Evolutionary conservation across 257 asterid species (phyloP).

Genomic region (Hygrophila difformis): DNA sequence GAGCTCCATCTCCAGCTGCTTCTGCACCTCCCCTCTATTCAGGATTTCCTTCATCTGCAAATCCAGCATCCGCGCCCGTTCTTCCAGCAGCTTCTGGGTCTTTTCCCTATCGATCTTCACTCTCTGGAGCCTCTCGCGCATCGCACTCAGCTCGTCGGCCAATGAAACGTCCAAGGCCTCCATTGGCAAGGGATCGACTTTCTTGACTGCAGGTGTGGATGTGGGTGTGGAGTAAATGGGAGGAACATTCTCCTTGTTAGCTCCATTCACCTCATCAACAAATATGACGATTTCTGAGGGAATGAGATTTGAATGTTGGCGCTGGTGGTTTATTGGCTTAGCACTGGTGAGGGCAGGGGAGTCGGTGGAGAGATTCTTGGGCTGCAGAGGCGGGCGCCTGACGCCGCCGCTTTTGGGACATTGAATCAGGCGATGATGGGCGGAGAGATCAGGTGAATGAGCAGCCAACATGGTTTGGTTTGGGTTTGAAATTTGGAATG

Average conservation of each 20-base stretch:
- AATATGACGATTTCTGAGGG: slow-evolving; percentile 10
- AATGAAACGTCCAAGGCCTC: slow-evolving; percentile 39
- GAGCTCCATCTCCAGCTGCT: slow-evolving; percentile 73
- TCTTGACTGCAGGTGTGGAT: background rate
- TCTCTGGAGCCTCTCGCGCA: slow-evolving; percentile 55
- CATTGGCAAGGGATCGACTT: background rate
- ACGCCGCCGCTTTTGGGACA: slow-evolving; percentile 17
- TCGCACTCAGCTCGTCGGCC: slow-evolving; percentile 68
- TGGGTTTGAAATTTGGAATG: background rate
- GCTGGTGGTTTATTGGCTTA: background rate
- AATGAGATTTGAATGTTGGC: background rate
- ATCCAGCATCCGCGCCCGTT: slow-evolving; percentile 41
- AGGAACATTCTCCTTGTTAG: slow-evolving; percentile 57
- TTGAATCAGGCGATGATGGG: slow-evolving; percentile 12
- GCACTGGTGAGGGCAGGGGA: slow-evolving; percentile 4
- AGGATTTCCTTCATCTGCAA: slow-evolving; percentile 46
- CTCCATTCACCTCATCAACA: slow-evolving; percentile 20
- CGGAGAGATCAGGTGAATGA: slow-evolving; percentile 19
- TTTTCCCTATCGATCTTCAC: slow-evolving; percentile 43
- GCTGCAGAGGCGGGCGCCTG: slow-evolving; percentile 48
- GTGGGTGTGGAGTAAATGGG: slow-evolving; percentile 20
- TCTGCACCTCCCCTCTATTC: slow-evolving; percentile 58
- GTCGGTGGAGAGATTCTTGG: slow-evolving; percentile 22
- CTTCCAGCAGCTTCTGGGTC: slow-evolving; percentile 43
- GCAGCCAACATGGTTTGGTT: slow-evolving; percentile 19